These are phyloP conservation scores for Solanum corneliomulleri DNA, from an alignment of 257 asterid species.

Conservation along the genomic window DNA sequence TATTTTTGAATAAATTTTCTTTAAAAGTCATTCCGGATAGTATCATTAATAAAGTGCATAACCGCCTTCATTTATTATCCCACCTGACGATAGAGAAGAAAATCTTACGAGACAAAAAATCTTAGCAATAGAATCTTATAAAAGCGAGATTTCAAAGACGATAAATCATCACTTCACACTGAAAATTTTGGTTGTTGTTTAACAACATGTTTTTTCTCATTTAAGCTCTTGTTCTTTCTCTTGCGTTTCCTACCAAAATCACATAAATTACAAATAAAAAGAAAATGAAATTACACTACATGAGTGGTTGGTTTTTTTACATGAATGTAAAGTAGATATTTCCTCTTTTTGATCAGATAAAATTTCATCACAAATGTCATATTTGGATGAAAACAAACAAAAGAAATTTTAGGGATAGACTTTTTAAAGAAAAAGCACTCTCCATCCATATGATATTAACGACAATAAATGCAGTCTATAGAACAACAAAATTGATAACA, in stretches of 20 bases:
- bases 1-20: slow-evolving; percentile 5
- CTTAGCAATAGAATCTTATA: background rate
- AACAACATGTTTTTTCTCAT: slow-evolving; percentile 80
- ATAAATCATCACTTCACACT: slow-evolving; percentile 67
- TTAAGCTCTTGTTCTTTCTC: slow-evolving; percentile 49
- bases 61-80: slow-evolving; percentile 73
- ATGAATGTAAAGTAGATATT: background rate
- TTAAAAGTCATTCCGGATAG: slow-evolving; percentile 79
- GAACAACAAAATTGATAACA: background rate
- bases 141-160: background rate
- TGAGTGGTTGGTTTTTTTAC: background rate
- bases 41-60: slow-evolving; percentile 86
- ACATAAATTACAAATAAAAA: background rate
- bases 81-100: slow-evolving; percentile 33
- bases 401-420: background rate
- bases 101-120: background rate
- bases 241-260: slow-evolving; percentile 46
- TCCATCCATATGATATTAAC: background rate
- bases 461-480: background rate
- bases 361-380: background rate
- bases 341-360: background rate
- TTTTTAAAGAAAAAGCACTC: background rate
- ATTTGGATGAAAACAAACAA: background rate
- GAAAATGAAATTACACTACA: background rate
- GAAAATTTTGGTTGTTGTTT: slow-evolving; percentile 37